A percentile compares a stretch with the other conserved stretches of the same genome.
Conservation (phyloP, 176 grass and related monocot species). For the Zea luxurians region DNA sequence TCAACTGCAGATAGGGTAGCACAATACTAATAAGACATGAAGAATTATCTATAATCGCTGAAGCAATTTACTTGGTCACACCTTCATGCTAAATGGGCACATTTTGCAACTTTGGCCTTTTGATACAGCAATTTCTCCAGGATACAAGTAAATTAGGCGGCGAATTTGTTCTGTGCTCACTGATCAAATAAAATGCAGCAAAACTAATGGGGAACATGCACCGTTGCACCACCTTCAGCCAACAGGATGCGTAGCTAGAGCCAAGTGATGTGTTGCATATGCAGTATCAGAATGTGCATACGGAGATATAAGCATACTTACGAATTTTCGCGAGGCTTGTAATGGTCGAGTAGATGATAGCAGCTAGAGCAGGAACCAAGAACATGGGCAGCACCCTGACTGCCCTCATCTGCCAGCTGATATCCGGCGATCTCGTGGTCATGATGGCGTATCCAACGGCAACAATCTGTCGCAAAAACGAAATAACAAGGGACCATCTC, state of each 20-base stretch:
- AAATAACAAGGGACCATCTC: slow-evolving; percentile 13
- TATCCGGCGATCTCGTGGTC: slow-evolving; percentile 59
- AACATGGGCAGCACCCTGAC: slow-evolving; percentile 67
- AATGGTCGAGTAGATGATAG: slow-evolving; percentile 57
- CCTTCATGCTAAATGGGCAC: background rate
- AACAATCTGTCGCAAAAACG: slow-evolving; percentile 44
- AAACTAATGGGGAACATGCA: background rate
- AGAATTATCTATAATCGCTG: background rate
- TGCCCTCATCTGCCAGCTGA: slow-evolving; percentile 74
- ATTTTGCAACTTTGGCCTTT: slow-evolving; percentile 7
- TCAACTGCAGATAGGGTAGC: slow-evolving; percentile 58
- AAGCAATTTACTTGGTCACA: background rate
- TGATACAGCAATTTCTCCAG: background rate
- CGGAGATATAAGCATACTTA: slow-evolving; percentile 45
- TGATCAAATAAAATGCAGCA: background rate
- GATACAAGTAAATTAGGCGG: background rate
- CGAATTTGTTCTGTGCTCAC: background rate
- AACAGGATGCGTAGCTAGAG: background rate
- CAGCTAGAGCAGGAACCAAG: slow-evolving; percentile 64
- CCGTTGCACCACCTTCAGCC: background rate
- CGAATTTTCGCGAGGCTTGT: slow-evolving; percentile 63
- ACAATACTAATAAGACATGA: slow-evolving; percentile 17
- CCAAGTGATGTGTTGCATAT: slow-evolving; percentile 2
- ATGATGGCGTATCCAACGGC: slow-evolving; percentile 72
- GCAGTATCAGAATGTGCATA: background rate